phyloP scores from a whole-genome alignment of 2,329 filamentous ascomycete genomes.

The Escovopsis sp. region DNA sequence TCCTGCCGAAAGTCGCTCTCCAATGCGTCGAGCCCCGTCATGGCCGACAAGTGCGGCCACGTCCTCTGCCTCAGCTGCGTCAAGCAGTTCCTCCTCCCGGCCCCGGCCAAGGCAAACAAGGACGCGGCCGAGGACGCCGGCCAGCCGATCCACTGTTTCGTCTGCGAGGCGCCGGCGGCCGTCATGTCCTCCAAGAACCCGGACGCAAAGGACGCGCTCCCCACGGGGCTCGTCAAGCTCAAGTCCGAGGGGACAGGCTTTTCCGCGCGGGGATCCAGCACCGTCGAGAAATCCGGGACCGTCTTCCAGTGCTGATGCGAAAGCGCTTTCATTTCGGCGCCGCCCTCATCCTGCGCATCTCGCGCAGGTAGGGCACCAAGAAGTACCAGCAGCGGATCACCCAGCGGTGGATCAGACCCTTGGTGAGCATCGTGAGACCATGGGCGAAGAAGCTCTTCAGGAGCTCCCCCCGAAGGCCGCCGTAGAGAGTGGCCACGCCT shows the following conservation, averaged over 20 bases:
- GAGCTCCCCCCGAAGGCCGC: constrained; percentile 61
- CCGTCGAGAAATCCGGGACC: constrained; percentile 64
- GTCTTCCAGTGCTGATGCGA: constrained; percentile 60
- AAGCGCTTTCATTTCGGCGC: neutral
- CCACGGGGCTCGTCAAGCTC: constrained; percentile 62
- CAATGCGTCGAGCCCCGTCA: constrained; percentile 68
- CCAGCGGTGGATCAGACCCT: constrained; percentile 59
- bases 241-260: constrained; percentile 85
- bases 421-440: constrained; percentile 75
- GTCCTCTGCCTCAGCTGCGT: constrained; percentile 79
- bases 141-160: constrained; percentile 50
- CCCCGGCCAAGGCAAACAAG: constrained; percentile 25
- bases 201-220: constrained; percentile 39
- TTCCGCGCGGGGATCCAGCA: constrained; percentile 70
- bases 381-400: constrained; percentile 61
- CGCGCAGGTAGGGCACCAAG: constrained; percentile 14
- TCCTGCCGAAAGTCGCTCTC: constrained; percentile 71
- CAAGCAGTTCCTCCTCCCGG: constrained; percentile 66
- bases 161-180: constrained; percentile 70
- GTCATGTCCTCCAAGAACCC: constrained; percentile 27
- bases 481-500: constrained; percentile 56
- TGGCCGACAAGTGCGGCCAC: constrained; percentile 82
- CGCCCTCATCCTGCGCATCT: constrained; percentile 9
- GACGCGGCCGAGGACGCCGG: constrained; percentile 27
- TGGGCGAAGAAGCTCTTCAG: constrained; percentile 76